These are phyloP conservation scores for Blastomyces gilchristii DNA, from an alignment of 2,329 filamentous ascomycete genomes.

Conservation along the genomic window DNA sequence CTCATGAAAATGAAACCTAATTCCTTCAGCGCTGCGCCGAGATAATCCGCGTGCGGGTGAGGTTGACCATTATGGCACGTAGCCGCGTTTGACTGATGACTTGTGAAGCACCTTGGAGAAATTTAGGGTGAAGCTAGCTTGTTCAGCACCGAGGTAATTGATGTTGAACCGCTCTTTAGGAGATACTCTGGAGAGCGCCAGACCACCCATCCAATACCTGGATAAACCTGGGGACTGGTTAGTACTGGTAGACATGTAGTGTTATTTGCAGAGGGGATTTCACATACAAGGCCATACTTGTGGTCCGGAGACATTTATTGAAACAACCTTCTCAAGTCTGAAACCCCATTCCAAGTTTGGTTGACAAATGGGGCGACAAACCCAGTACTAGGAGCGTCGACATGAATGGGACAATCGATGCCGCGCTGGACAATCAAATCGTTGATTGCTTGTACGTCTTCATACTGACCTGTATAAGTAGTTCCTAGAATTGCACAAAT, in stretches of 20 bases:
- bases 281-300: slow-evolving; percentile 56
- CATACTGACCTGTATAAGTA: slow-evolving; percentile 92
- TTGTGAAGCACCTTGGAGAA: slow-evolving; percentile 88
- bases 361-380: slow-evolving; percentile 89
- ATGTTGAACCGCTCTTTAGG: slow-evolving; percentile 96
- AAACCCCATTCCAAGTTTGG: slow-evolving; percentile 83
- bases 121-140: slow-evolving; percentile 92
- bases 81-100: slow-evolving; percentile 91
- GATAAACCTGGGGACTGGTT: slow-evolving; percentile 52
- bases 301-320: slow-evolving; percentile 92
- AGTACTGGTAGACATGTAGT: background rate
- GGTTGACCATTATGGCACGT: slow-evolving; percentile 88
- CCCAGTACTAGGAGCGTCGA: slow-evolving; percentile 83
- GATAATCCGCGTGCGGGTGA: slow-evolving; percentile 83
- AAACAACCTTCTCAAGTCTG: slow-evolving; percentile 74
- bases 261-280: background rate
- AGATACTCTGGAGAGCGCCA: slow-evolving; percentile 77
- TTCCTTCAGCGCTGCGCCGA: slow-evolving; percentile 59
- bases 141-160: slow-evolving; percentile 94
- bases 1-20: slow-evolving; percentile 86
- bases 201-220: slow-evolving; percentile 87
- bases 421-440: slow-evolving; percentile 66
- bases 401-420: slow-evolving; percentile 79
- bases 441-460: slow-evolving; percentile 86
- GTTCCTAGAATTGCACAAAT: slow-evolving; percentile 87